Base-by-base conservation (phyloP, 176 grass and related monocot species). In the Tuctoria greenei region DNA sequence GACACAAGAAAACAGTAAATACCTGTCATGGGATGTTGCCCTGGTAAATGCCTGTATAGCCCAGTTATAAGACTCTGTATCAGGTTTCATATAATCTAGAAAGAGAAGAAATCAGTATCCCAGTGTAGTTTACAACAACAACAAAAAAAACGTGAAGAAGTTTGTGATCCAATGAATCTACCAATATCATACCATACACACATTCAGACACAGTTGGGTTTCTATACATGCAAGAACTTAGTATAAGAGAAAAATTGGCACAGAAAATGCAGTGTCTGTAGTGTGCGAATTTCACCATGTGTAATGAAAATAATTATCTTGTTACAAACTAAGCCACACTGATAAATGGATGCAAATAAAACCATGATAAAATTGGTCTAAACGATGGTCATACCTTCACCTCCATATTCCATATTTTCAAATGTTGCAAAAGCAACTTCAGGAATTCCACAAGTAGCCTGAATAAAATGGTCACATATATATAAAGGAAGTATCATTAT, bases 331-430 rank as follows among this genome's bases (percentile, higher is more conserved):
- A 73, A 72, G 50, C 20, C 15, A 60, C 17, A 39, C 5, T 10
- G 17, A 78, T 42, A 62, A 76, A 84, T 80, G 41, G 21, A 71
- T 77, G 62, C 11, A 14, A 24, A 77, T 31, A 57, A 79, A 58
- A 54, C 10, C 37, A 73, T 70, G 49, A 83, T 50, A 75, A 77
- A 58, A 79, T 31, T 52, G 25, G 15, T 74, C 20, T 40, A 60
- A 64, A 50, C 52, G 26, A 58, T 47, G 5, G 27, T 7, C 63
- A 69, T 91, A 97, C 95, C 91, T 89, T 92, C 91, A 79, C 95
- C 95, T 59, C 91, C 88, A 84, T 97, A 97, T 86, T 91, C 95
- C 95, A 97, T 97, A 56, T 97, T 97, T 82, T 97, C 95, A 79
- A 87, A 97, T 88, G 95, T 97, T 72, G 86, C 71, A 86, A 93